Evolutionary conservation across 2,329 filamentous ascomycete genomes (phyloP), one percentile per base, ranked within the genome.

Genomic region (Cucurbitaria berberidis): DNA sequence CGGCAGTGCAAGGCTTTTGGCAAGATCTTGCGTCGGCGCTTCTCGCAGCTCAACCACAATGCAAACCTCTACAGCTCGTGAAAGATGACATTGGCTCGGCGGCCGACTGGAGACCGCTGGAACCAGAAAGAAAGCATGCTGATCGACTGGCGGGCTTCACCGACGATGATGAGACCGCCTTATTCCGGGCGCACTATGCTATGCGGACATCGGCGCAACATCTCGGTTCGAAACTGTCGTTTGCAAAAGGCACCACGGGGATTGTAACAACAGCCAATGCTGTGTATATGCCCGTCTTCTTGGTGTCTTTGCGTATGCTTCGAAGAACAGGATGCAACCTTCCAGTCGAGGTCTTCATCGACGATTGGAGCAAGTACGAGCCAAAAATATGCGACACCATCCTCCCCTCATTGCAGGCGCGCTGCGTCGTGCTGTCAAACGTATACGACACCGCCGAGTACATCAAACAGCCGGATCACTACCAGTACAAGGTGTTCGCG

Each of bases 401-500:
- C 5, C 62, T 78, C 3, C 75, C 74, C 6, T 58, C 64, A 1
- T 56, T 79, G 16, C 74, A 77, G 34, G 77, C 77, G 5, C 67
- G 67, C 41, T 80, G 77, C 51, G 54, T 76, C 1, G 58, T 74
- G 21, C 48, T 75, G 4, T 64, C 63, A 5, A 68, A 72, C 41
- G 65, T 62, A 26, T 66, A 66, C 51, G 39, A 51, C 18, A 53
- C 48, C 2, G 56, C 44, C 4, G 10, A 32, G 1, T 34, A 53
- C 8, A 63, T 72, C 9, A 51, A 42, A 10, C 47, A 40, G 9
- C 61, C 59, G 1, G 57, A 59, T 64, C 67, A 38, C 42, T 84
- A 78, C 63, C 83, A 86, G 62, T 80, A 81, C 73, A 86, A 86
- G 66, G 76, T 81, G 32, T 80, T 85, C 57, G 76, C 83, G 3